Conservation (phyloP, 192 early-diverging fungal species). For the Coemansia javaensis region DNA sequence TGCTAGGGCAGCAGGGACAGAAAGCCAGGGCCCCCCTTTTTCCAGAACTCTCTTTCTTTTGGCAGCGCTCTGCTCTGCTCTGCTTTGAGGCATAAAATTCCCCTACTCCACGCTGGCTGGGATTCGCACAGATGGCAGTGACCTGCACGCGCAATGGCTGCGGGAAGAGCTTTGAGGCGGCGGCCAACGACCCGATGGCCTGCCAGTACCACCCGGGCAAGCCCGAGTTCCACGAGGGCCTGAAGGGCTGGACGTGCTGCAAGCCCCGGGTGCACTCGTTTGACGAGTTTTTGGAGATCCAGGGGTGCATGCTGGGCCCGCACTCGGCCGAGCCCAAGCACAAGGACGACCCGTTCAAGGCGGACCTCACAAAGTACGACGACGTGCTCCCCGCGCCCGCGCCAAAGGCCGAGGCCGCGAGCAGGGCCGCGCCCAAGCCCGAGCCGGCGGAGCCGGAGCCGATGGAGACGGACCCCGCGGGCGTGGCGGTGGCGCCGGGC, state of each 20-base stretch:
- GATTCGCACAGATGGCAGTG: conserved; percentile 25
- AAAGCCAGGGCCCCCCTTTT: not conserved
- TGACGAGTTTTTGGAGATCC: conserved; percentile 87
- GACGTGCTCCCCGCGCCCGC: conserved; percentile 24
- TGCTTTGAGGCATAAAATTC: not conserved
- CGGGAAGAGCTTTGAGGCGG: conserved; percentile 74
- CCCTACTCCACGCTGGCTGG: not conserved
- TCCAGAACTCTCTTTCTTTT: not conserved
- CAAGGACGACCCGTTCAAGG: conserved; percentile 49
- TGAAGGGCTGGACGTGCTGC: conserved; percentile 95
- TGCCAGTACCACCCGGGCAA: conserved; percentile 85
- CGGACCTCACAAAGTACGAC: conserved; percentile 35
- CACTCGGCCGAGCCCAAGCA: conserved; percentile 55
- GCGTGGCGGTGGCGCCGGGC: conserved; percentile 64
- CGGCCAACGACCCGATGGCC: conserved; percentile 66
- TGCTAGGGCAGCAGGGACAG: conserved; percentile 24
- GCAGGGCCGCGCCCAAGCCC: conserved; percentile 19
- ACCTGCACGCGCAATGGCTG: conserved; percentile 78
- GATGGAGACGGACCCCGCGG: conserved; percentile 71
- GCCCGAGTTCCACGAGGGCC: conserved; percentile 95
- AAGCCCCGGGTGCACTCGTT: conserved; percentile 82
- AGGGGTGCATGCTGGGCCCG: conserved; percentile 77
- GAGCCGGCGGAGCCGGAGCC: conserved; percentile 52
- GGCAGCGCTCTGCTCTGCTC: not conserved
- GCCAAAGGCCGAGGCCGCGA: conserved; percentile 11